Evolutionary conservation across 2,329 filamentous ascomycete species (phyloP), one percentile per base, ranked within the genome.

Genomic region (Malbranchea zuffiana): DNA sequence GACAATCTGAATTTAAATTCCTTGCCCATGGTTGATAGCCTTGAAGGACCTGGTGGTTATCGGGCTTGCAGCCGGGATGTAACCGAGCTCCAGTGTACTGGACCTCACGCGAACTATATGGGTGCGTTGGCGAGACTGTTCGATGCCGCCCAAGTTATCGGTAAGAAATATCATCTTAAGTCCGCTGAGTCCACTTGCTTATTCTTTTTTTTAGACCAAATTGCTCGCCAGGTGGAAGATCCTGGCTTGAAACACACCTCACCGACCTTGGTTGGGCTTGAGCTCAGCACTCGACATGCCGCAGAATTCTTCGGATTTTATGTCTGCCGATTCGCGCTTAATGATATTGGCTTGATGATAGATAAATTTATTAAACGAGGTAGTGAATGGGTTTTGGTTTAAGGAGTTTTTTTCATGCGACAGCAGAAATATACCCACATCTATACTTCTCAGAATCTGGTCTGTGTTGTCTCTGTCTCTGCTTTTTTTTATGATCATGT

Each of bases 261-360:
- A 49, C 86, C 85, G 52, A 96, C 90, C 6, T 87, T 95, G 55
- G 87, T 98, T 36, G 90, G 90, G 6, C 74, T 98, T 21, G 90
- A 98, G 62, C 72, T 98, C 26, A 90, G 85, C 56, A 86, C 86
- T 23, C 76, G 88, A 26, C 88, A 95, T 58, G 90, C 88, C 5
- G 84, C 88, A 21, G 90, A 98, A 61, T 98, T 98, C 61, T 98
- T 98, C 57, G 87, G 81, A 11, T 95, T 98, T 60, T 96, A 90
- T 57, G 73, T 98, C 18, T 95, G 88, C 60, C 80, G 90, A 12
- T 98, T 98, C 56, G 86, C 87, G n/a, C 67, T 98, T 43, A 71
- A 78, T 3, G 90, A 98, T 58, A 65, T 98, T 43, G 73, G 78
- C 25, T 59, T 90, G 55, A 69, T 98, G 65, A 68, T 98, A 49